These are phyloP conservation scores for Lenwebbia sp. DNA, from an alignment of 345 rosid genomes.

Conservation along the genomic window DNA sequence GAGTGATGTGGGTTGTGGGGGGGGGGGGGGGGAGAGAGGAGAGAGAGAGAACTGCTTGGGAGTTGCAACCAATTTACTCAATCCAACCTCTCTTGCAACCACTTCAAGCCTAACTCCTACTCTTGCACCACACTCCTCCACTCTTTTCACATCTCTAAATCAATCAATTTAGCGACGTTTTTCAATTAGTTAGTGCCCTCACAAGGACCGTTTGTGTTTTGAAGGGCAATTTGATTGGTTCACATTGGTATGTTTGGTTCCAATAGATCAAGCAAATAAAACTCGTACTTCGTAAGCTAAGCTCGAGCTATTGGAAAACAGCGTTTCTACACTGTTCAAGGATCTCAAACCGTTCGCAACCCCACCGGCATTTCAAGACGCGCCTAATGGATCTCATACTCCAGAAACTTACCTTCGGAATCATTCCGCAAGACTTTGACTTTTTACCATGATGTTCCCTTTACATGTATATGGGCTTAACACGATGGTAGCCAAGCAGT, in stretches of 20 bases:
- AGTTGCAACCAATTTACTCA: conserved; percentile 20
- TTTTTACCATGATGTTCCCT: neutral
- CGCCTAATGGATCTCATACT: neutral
- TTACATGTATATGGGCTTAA: neutral
- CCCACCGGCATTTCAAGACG: neutral
- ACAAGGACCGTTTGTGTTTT: too few relatives aligned
- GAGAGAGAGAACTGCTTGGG: conserved; percentile 15
- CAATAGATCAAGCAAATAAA: neutral
- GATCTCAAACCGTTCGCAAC: neutral
- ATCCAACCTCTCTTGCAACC: neutral
- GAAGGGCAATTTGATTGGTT: neutral
- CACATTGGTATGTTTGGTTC: neutral
- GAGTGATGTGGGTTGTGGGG: conserved; percentile 6
- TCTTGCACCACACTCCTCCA: neutral
- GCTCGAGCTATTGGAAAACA: neutral
- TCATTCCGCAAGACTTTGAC: neutral
- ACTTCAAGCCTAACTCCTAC: neutral
- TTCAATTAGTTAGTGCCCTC: neutral
- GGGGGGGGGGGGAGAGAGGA: too few relatives aligned
- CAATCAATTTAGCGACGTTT: neutral
- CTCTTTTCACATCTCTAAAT: neutral
- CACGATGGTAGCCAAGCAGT: neutral
- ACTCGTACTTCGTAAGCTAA: neutral
- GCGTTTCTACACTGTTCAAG: neutral
- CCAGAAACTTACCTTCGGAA: neutral